These are phyloP conservation scores for Penicillium soppii DNA, from an alignment of 495 filamentous ascomycete species.

Conservation along the genomic window DNA sequence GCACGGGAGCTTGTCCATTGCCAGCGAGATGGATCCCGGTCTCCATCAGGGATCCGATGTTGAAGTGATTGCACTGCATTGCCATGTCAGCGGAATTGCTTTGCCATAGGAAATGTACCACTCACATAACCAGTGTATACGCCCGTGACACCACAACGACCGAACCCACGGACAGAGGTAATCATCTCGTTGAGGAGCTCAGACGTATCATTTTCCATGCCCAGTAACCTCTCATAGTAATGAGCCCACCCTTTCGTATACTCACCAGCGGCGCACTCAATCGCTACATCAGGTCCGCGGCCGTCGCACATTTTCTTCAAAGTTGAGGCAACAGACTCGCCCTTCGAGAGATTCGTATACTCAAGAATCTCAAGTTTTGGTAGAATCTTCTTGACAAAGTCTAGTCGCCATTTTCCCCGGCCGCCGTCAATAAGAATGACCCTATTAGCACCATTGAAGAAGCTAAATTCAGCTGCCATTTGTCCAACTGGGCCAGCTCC, in stretches of 20 bases:
- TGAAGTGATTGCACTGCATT: constrained; percentile 72
- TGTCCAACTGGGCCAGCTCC: constrained; percentile 42
- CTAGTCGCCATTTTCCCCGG: constrained; percentile 58
- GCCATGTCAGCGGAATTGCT: neutral
- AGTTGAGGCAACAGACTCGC: constrained; percentile 62
- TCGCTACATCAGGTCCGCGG: constrained; percentile 67
- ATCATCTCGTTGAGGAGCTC: constrained; percentile 92
- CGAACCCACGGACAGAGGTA: constrained; percentile 70
- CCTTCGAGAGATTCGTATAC: constrained; percentile 50
- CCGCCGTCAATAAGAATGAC: constrained; percentile 60
- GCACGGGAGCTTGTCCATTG: constrained; percentile 82
- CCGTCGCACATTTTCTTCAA: constrained; percentile 71
- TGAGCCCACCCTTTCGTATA: constrained; percentile 86
- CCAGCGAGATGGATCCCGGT: constrained; percentile 79
- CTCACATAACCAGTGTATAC: constrained; percentile 77
- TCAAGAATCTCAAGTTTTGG: constrained; percentile 63
- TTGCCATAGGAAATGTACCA: constrained; percentile 26
- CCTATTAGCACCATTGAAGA: constrained; percentile 36
- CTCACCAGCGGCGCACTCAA: constrained; percentile 84
- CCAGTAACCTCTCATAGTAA: constrained; percentile 70
- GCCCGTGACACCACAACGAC: constrained; percentile 74
- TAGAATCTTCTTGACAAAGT: constrained; percentile 61
- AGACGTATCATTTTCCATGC: constrained; percentile 80
- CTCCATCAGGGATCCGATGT: constrained; percentile 84
- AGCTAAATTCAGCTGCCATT: constrained; percentile 35